phyloP scores from a whole-genome alignment of 768 basidiomycete species.

The Trametes meyenii region DNA sequence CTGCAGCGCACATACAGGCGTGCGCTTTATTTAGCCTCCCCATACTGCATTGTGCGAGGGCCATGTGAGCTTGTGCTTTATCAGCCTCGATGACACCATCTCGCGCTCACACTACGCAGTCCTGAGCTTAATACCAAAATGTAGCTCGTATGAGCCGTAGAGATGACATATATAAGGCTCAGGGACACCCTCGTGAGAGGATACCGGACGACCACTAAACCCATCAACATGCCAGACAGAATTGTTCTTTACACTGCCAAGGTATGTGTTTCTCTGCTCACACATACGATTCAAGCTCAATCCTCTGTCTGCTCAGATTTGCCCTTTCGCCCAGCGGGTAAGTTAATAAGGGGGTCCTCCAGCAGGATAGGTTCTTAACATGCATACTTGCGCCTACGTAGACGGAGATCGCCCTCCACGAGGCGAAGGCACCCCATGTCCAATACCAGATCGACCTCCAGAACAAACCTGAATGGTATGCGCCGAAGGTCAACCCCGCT shows the following conservation, averaged over 20 bases:
- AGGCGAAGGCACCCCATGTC: conserved; percentile 52
- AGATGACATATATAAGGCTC: background rate
- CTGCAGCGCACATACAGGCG: too few relatives aligned
- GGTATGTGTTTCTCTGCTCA: background rate
- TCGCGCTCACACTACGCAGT: background rate
- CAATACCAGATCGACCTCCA: conserved; percentile 60
- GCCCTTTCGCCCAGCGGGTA: conserved; percentile 63
- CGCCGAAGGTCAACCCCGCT: conserved; percentile 63
- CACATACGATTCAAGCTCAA: too few relatives aligned
- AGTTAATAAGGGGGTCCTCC: background rate
- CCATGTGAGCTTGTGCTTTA: conserved; percentile 17
- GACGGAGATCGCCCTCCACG: conserved; percentile 63
- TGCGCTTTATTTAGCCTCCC: too few relatives aligned
- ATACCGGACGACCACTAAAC: background rate
- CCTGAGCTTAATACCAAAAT: background rate
- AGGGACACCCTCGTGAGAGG: background rate
- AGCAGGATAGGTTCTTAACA: background rate
- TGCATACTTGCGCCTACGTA: conserved; percentile 24
- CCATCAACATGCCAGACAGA: conserved; percentile 18
- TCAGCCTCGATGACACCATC: conserved; percentile 21
- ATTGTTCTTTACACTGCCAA: conserved; percentile 26
- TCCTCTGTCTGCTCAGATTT: conserved; percentile 41
- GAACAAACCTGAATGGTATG: conserved; percentile 75
- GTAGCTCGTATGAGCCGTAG: background rate
- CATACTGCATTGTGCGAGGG: background rate